Evolutionary conservation across 108 stramenopile genomes (phyloP).

Genomic region (Mediolabrus comicus): DNA sequence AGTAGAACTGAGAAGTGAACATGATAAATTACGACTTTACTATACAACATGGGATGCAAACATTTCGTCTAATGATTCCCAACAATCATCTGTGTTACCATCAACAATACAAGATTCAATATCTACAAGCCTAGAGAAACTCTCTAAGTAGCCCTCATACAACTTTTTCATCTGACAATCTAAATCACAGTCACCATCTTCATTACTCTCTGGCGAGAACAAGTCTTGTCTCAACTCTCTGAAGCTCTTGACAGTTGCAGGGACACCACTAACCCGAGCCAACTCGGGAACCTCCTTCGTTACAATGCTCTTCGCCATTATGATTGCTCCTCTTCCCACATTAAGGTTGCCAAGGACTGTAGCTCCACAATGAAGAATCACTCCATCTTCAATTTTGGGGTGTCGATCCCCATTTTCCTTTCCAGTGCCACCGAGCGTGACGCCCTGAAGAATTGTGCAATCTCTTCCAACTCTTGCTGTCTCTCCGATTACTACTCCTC

Average conservation of each 20-base stretch:
- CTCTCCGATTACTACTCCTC: constrained; percentile 91
- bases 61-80: background rate
- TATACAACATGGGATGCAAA: background rate
- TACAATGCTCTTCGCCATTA: constrained; percentile 74
- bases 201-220: constrained; percentile 28
- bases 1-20: too few species aligned
- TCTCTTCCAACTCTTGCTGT: constrained; percentile 89
- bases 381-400: constrained; percentile 85
- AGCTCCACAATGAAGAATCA: constrained; percentile 72
- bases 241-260: constrained; percentile 56
- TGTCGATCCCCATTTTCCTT: constrained; percentile 91
- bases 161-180: constrained; percentile 15
- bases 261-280: constrained; percentile 67
- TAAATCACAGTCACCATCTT: constrained; percentile 18
- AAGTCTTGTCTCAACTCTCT: constrained; percentile 41
- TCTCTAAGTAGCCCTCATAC: constrained; percentile 11
- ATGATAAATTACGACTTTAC: background rate
- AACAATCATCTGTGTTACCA: constrained; percentile 1
- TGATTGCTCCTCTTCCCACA: constrained; percentile 85
- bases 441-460: constrained; percentile 82
- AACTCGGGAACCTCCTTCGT: constrained; percentile 68
- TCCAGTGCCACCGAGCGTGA: constrained; percentile 92
- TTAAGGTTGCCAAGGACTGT: constrained; percentile 86
- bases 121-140: constrained; percentile 5
- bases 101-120: constrained; percentile 9